Conservation (phyloP, 768 basidiomycete species). For the Mycena amicta region DNA sequence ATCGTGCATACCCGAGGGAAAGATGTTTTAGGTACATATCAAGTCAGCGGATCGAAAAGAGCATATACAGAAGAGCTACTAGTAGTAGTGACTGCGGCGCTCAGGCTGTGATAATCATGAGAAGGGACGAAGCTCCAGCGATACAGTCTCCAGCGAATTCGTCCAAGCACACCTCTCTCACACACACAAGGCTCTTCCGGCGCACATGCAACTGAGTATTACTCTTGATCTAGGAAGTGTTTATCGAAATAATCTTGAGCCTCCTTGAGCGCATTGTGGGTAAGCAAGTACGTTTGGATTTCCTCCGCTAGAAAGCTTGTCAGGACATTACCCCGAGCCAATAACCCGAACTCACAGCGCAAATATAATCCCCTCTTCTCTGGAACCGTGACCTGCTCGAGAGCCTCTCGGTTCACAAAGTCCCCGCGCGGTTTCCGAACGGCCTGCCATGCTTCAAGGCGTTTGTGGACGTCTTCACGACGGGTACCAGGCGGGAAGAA, state of each 20-base stretch:
- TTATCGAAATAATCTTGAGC: neutral
- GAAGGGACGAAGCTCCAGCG: too few relatives aligned
- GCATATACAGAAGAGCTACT: too few relatives aligned
- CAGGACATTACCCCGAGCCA: neutral
- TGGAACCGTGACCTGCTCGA: neutral
- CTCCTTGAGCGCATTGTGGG: neutral
- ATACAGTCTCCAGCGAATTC: too few relatives aligned
- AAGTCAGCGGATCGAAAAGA: too few relatives aligned
- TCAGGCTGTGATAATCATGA: too few relatives aligned
- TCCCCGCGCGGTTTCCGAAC: slow-evolving; percentile 15
- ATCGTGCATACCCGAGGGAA: too few relatives aligned
- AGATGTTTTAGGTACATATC: too few relatives aligned
- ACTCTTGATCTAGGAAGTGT: too few relatives aligned
- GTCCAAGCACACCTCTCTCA: too few relatives aligned
- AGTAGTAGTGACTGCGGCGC: too few relatives aligned
- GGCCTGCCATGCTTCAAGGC: slow-evolving; percentile 8
- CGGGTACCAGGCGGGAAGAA: slow-evolving; percentile 12
- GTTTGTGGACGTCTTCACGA: slow-evolving; percentile 3
- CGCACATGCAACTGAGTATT: too few relatives aligned
- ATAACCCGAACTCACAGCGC: neutral
- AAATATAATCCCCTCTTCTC: neutral
- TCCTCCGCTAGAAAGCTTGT: neutral
- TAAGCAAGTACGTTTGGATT: neutral
- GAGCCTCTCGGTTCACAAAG: slow-evolving; percentile 4
- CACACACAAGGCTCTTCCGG: too few relatives aligned